Evolutionary conservation across 75 land plant genomes (phyloP).

Genomic region (Selaginella tamariscina): DNA sequence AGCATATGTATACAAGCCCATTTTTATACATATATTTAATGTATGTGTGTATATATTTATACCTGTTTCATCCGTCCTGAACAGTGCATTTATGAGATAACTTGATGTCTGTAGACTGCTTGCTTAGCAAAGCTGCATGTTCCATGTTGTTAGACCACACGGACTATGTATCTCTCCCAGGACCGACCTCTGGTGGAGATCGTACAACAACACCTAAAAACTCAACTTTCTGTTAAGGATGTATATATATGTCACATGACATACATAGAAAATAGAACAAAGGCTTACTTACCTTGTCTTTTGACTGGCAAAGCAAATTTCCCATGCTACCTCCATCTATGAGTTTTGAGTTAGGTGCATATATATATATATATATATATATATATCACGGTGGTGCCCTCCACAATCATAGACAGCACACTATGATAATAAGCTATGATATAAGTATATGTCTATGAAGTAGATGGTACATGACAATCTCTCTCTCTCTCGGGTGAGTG

Average conservation of each 20-base stretch:
- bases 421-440: slow-evolving; percentile 53
- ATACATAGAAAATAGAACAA: too few species aligned
- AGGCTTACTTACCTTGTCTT: too few species aligned
- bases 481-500: slow-evolving; percentile 44
- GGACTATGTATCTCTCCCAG: slow-evolving; percentile 53
- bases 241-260: too few species aligned
- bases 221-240: too few species aligned
- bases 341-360: too few species aligned
- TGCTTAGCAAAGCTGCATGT: slow-evolving; percentile 52
- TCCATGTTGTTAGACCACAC: slow-evolving; percentile 73
- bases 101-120: slow-evolving; percentile 55
- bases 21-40: too few species aligned
- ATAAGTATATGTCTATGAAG: slow-evolving; percentile 52
- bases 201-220: slow-evolving; percentile 56
- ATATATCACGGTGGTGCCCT: slow-evolving; percentile 34
- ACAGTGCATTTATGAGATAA: slow-evolving; percentile 36
- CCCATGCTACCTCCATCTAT: too few species aligned
- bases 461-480: slow-evolving; percentile 39
- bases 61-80: slow-evolving; percentile 56
- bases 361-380: slow-evolving; percentile 52
- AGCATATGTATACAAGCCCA: too few species aligned
- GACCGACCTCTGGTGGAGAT: slow-evolving; percentile 49
- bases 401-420: slow-evolving; percentile 48
- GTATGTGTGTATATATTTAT: slow-evolving; percentile 64
- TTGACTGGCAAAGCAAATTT: slow-evolving; percentile 49